phyloP scores from a whole-genome alignment of 2,329 filamentous ascomycete species.

The Berkeleyomyces basicola region DNA sequence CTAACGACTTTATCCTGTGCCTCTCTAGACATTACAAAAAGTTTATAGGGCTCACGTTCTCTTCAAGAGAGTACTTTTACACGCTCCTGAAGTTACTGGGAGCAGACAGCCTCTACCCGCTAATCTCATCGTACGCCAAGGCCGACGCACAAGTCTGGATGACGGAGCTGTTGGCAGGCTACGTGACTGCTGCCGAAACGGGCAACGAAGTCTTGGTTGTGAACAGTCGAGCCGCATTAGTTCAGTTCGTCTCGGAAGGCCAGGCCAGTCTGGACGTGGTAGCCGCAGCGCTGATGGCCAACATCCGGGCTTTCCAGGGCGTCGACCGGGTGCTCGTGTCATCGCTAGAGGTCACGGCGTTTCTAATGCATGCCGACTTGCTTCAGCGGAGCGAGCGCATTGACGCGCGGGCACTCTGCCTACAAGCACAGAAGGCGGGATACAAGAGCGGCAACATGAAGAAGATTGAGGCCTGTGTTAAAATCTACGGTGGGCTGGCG shows the following conservation, averaged over 20 bases:
- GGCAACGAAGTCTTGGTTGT: conserved; percentile 61
- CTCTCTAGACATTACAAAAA: conserved; percentile 20
- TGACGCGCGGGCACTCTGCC: conserved; percentile 43
- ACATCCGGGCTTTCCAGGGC: conserved; percentile 35
- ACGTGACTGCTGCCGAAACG: conserved; percentile 58
- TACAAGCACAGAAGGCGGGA: conserved; percentile 58
- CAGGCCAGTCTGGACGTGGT: conserved; percentile 20
- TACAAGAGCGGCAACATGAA: conserved; percentile 70
- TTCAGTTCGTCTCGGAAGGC: conserved; percentile 30
- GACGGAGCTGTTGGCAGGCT: conserved; percentile 44
- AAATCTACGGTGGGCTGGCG: conserved; percentile 59
- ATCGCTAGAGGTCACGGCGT: conserved; percentile 59
- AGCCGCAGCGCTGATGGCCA: conserved; percentile 36
- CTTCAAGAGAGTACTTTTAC: conserved; percentile 43
- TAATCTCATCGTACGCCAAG: conserved; percentile 23
- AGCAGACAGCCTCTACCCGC: conserved; percentile 22
- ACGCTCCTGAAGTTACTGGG: conserved; percentile 33
- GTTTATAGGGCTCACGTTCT: conserved; percentile 31
- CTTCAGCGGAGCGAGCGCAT: conserved; percentile 26
- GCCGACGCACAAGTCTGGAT: conserved; percentile 26
- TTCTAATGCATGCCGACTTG: conserved; percentile 50
- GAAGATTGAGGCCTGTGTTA: conserved; percentile 65
- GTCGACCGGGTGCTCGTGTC: conserved; percentile 60
- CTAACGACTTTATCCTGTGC: conserved; percentile 16
- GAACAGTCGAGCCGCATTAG: conserved; percentile 48